Conservation (phyloP, 1,284 basidiomycete genomes). For the Laetiporus sulphureus region DNA sequence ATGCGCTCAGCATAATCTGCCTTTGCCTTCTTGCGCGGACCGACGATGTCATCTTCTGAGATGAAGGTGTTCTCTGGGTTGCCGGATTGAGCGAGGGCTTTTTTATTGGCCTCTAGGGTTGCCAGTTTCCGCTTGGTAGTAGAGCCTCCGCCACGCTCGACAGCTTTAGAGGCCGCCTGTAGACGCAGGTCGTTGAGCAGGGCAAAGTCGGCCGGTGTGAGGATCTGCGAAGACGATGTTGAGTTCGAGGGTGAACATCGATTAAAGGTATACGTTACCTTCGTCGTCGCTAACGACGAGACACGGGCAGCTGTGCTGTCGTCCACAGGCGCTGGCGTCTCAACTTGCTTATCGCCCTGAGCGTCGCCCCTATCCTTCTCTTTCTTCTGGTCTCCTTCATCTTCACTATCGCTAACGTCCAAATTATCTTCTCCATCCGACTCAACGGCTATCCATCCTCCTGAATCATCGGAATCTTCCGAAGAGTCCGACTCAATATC, state of each 20-base stretch:
- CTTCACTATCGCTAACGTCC: constrained; percentile 82
- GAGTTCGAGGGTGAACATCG: constrained; percentile 8
- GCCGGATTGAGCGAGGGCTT: constrained; percentile 36
- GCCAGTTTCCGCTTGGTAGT: constrained; percentile 87
- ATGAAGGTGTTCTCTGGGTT: constrained; percentile 62
- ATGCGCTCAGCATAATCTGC: constrained; percentile 93
- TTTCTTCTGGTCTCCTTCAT: constrained; percentile 51
- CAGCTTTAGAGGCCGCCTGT: constrained; percentile 71
- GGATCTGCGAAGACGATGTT: constrained; percentile 52
- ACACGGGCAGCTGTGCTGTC: constrained; percentile 28
- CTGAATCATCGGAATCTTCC: constrained; percentile 59
- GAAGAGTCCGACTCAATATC: constrained; percentile 61
- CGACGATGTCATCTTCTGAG: constrained; percentile 89
- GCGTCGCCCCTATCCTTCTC: constrained; percentile 26
- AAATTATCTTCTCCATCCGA: constrained; percentile 68
- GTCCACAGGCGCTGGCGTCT: constrained; percentile 13
- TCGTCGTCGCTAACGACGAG: constrained; percentile 72
- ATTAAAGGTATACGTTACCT: constrained; percentile 47
- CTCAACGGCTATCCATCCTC: constrained; percentile 85
- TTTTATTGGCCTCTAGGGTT: constrained; percentile 65
- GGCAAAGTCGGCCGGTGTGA: constrained; percentile 97
- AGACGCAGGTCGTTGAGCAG: constrained; percentile 87
- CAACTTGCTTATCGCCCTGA: constrained; percentile 22
- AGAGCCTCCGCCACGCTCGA: constrained; percentile 67
- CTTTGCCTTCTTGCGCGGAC: constrained; percentile 91